Evolutionary conservation across 805 yeast genomes (phyloP), one percentile per base, ranked within the genome.

Genomic region (Nakazawaea ishiwadae): DNA sequence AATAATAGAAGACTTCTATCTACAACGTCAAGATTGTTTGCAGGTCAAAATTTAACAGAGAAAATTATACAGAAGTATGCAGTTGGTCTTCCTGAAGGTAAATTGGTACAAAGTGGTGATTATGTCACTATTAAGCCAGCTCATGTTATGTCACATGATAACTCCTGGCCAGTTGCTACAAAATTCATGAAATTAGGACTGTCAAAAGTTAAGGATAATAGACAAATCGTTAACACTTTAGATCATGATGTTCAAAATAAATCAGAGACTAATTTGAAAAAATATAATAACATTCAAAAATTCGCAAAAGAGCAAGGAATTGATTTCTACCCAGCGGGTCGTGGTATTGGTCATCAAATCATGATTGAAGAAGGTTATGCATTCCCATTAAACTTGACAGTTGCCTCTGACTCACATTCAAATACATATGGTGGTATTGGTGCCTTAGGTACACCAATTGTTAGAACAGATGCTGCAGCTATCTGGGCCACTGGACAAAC

Each of bases 401-500:
- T 93, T 43, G 99, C 99, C 3, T 87, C 96, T 0, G 99, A 93
- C 62, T 90, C 97, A 4, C 99, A 93, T 62, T 89, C 97, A 9
- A 93, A 93, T 62, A 93, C 96, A 28, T 93, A 93, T 58, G 99
- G 99, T 51, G 99, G 99, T 57, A 71, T 93, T 36, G 98, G 98
- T 15, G 71, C 96, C 17, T 68, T 93, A 44, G 99, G 99, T 39
- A 95, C 99, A 3, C 98, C 99, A 8, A 84, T 93, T 42, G 99
- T 93, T 43, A 78, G 99, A 64, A 93, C 99, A 0, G 99, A 93
- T 64, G 99, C 98, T 17, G 99, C 99, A 4, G 79, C 97, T 8
- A 91, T 93, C 50, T 93, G 99, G 99, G 98, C 99, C 10, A 93
- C 99, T 0, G 98, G 98, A 31, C 95, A 89, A 66, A 93, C 99